phyloP scores from a whole-genome alignment of 1,139 yeast genomes.

The Pneumocystis oryctolagi region DNA sequence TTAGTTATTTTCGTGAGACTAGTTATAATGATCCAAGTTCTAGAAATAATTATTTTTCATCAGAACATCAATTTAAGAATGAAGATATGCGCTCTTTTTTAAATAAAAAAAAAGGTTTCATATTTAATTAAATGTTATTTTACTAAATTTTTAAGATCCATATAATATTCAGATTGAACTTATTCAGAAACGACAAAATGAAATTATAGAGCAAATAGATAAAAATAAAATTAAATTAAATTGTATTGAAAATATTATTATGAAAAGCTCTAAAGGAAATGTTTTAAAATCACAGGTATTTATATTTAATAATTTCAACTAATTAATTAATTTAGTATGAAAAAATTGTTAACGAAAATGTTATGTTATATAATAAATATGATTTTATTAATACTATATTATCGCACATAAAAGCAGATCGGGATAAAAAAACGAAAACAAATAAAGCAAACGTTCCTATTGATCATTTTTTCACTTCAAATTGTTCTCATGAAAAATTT shows the following conservation, averaged over 20 bases:
- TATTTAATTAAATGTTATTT: neutral
- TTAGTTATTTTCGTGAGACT: slow-evolving; percentile 57
- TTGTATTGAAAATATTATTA: neutral
- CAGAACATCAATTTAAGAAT: slow-evolving; percentile 51
- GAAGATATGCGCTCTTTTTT: slow-evolving; percentile 56
- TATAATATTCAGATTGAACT: slow-evolving; percentile 22
- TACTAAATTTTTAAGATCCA: slow-evolving; percentile 15
- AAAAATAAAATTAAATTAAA: slow-evolving; percentile 22
- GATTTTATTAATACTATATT: neutral
- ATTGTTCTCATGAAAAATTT: neutral
- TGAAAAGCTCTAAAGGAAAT: slow-evolving; percentile 18
- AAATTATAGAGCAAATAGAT: slow-evolving; percentile 31
- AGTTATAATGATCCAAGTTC: slow-evolving; percentile 19
- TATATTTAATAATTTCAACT: slow-evolving; percentile 16
- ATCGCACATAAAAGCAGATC: neutral
- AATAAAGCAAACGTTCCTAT: neutral
- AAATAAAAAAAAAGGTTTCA: slow-evolving; percentile 25
- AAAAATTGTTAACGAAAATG: neutral
- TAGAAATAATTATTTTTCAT: neutral
- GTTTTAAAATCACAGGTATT: slow-evolving; percentile 16
- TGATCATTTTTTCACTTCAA: neutral
- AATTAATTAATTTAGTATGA: neutral
- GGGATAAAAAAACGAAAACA: neutral
- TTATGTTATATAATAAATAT: neutral
- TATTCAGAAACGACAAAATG: slow-evolving; percentile 21